Evolutionary conservation across 2,329 filamentous ascomycete species (phyloP).

Genomic region (Xylaria sp.): DNA sequence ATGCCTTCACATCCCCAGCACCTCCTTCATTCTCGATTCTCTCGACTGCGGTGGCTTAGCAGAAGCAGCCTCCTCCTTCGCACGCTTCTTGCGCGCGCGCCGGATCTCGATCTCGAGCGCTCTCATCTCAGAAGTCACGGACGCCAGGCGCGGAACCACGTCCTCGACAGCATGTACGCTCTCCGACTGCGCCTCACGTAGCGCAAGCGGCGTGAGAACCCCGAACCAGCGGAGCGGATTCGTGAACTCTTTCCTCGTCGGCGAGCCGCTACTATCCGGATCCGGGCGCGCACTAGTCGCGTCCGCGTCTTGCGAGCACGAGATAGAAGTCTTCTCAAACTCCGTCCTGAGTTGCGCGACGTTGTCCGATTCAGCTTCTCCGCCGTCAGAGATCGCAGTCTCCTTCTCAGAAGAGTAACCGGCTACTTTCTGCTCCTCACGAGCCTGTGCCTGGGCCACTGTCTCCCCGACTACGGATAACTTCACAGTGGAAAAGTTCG

Average conservation of each 20-base stretch:
- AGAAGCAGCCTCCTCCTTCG: conserved; percentile 40
- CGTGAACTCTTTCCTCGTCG: conserved; percentile 17
- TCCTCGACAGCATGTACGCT: conserved; percentile 53
- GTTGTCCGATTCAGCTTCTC: neutral
- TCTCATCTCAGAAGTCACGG: conserved; percentile 56
- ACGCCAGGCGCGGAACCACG: conserved; percentile 52
- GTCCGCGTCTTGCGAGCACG: neutral
- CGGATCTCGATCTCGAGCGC: conserved; percentile 65
- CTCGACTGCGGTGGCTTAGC: conserved; percentile 19
- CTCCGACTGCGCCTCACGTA: conserved; percentile 54
- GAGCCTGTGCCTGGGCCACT: no score
- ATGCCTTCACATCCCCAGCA: neutral
- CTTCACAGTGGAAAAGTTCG: no score
- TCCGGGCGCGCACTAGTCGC: neutral
- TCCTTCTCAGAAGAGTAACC: no score
- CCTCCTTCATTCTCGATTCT: neutral
- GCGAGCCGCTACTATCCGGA: conserved; percentile 5
- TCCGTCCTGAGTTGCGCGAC: neutral
- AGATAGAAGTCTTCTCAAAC: neutral
- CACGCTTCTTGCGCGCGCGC: conserved; percentile 51
- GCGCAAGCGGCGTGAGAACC: conserved; percentile 46
- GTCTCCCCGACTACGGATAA: no score
- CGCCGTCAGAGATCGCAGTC: neutral
- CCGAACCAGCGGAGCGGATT: conserved; percentile 59
- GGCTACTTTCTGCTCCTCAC: no score